Conservation (phyloP, 129 eudicot species). For the Solidago caesia region DNA sequence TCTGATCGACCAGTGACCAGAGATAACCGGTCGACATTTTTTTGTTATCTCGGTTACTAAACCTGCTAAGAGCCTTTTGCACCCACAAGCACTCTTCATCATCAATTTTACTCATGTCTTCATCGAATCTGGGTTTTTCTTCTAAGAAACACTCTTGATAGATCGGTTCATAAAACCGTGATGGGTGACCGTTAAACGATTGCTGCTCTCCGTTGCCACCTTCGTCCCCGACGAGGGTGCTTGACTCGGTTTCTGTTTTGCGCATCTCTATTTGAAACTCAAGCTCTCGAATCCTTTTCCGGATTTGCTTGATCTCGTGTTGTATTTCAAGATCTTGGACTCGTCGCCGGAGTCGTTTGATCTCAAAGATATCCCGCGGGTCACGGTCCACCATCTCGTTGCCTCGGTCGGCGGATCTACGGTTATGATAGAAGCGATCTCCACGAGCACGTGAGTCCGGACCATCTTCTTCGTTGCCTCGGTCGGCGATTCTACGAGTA, state of each 20-base stretch:
- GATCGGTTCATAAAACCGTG: neutral
- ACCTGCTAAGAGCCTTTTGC: neutral
- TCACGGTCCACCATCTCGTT: too few species aligned
- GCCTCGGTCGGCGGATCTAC: too few species aligned
- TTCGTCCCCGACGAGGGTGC: neutral
- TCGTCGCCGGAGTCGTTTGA: too few species aligned
- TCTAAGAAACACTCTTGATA: neutral
- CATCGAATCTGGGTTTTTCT: neutral
- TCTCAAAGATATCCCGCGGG: too few species aligned
- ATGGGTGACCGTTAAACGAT: neutral
- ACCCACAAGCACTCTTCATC: neutral
- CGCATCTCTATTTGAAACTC: neutral
- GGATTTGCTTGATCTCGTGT: too few species aligned
- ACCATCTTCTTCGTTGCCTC: neutral
- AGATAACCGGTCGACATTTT: too few species aligned
- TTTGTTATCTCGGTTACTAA: neutral
- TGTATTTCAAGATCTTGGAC: too few species aligned
- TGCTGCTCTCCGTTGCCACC: neutral
- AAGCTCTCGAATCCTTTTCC: too few species aligned
- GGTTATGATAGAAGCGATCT: neutral
- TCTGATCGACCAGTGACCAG: too few species aligned
- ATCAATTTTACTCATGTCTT: neutral
- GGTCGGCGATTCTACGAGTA: neutral
- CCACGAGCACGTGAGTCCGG: neutral
- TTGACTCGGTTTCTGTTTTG: neutral